Conservation (phyloP, 2,329 filamentous ascomycete species). For the Aspergillus novofumigatus region DNA sequence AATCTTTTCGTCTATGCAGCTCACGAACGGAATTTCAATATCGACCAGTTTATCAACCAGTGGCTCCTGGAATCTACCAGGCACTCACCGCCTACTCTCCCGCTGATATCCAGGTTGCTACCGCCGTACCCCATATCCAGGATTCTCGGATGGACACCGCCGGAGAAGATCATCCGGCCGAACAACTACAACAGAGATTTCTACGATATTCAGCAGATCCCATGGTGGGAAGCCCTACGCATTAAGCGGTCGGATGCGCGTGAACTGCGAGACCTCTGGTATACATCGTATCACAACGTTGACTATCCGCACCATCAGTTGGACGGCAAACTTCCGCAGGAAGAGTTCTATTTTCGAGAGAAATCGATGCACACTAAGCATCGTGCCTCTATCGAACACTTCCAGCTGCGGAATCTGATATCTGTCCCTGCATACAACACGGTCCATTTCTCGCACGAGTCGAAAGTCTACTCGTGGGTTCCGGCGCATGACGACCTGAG, state of each 20-base stretch:
- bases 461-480: conserved; percentile 48
- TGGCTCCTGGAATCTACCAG: conserved; percentile 33
- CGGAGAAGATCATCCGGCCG: conserved; percentile 30
- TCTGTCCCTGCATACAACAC: conserved; percentile 52
- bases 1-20: conserved; percentile 18
- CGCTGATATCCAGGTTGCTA: conserved; percentile 12
- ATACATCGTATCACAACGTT: conserved; percentile 39
- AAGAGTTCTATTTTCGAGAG: conserved; percentile 47
- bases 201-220: conserved; percentile 42
- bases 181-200: conserved; percentile 20
- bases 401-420: conserved; percentile 57
- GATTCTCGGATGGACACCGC: conserved; percentile 34
- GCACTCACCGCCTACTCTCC: conserved; percentile 17
- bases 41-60: conserved; percentile 41
- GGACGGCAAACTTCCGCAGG: conserved; percentile 31
- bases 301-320: conserved; percentile 23
- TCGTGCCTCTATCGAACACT: conserved; percentile 52
- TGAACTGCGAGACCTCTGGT: conserved; percentile 37
- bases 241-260: conserved; percentile 36
- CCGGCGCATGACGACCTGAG: conserved; percentile 40
- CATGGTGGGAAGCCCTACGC: conserved; percentile 35
- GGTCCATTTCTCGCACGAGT: conserved; percentile 50
- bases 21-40: conserved; percentile 38
- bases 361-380: conserved; percentile 48
- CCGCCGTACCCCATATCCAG: conserved; percentile 29